Base-by-base conservation (phyloP, 345 rosid genomes). In the Acer yangbiense region DNA sequence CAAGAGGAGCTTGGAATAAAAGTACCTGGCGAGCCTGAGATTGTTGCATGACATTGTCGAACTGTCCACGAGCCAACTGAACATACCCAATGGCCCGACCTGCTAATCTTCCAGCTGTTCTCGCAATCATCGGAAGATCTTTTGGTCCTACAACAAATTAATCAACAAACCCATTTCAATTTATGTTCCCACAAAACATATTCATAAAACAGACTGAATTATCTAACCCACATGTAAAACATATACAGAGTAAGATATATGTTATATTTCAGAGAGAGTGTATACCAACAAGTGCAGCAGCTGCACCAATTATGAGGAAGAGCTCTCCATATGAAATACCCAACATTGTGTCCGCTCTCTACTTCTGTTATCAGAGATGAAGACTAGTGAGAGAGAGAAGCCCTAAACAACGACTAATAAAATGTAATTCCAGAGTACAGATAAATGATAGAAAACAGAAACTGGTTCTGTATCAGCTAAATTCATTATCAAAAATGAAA, bases 1-100 rank as follows among this genome's bases (percentile, higher is more conserved):
- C 1, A 7, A 48, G 14, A 54, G 10, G 14, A 54, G 10, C 46
- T 43, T 43, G 11, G 57, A 54, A 12, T 32, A 35, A 18, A 39
- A 3, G 57, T 69, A 95, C 99, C 98, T 95, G 94, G 18, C 87
- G 94, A 84, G 91, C 93, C 83, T 95, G 96, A 81, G 99, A 83
- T 82, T 93, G 96, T 76, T 93, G 92, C 98, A 92, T 87, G 64
- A 89, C 88, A 78, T 80, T 84, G 23, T 92, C 94, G 13, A 94
- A 87, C 54, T 94, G 98, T 16, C 95, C 91, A 82, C 98, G 97
- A 69, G 96, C 96, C 82, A 92, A 66, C 66, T 91, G 97, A 43
- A 94, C 94, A 57, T 91, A 94, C 1, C 96, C 96, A 57, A 92
- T 85, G 23, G 98, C 92, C 71, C 94, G 83, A 68, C 97, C 99